Evolutionary conservation across 2,329 filamentous ascomycete species (phyloP), one percentile per base, ranked within the genome.

Genomic region (Venturia asperata): DNA sequence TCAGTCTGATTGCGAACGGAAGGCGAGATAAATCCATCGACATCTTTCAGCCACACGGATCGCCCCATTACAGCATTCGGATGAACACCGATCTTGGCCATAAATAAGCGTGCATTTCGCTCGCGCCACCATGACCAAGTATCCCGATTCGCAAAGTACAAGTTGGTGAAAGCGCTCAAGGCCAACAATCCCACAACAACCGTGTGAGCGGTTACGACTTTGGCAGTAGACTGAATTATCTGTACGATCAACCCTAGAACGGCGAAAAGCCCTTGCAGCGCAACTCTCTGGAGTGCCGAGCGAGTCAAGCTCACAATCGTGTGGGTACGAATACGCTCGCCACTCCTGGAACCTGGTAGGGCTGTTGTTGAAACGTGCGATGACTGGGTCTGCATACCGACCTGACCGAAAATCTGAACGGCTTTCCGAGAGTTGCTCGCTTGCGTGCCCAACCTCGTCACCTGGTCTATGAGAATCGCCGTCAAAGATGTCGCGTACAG

Each of bases 61-160:
- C 88, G 91, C 76, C 88, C 90, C 90, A 97, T 93, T 88, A 83
- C 24, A 82, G 21, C 64, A 15, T 42, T 49, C n/a, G 64, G 64
- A 11, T 60, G 24, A 1, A 96, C 85, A 7, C 92, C 91, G 19
- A 96, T 77, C 21, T 85, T 81, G 49, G 79, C 80, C 91, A 99
- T 94, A 74, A 93, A 96, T 49, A 82, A 87, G 19, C 83, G 84
- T 1, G 92, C 91, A 67, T 85, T 87, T 66, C 91, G 85, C 77
- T 97, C 93, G 58, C 85, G 82, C 89, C 90, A 96, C 92, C 92
- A 97, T 1, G 83, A 81, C 70, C 87, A 85, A 7, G 85, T 84
- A 72, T 91, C 87, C 68, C 87, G 85, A 15, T 88, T 90, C 0
- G 89, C 87, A 72, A 92, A 85, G 69, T 92, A 82, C 27, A 88